A percentile compares a stretch with the other conserved stretches of the same genome.
Evolutionary conservation across 2,329 filamentous ascomycete species (phyloP).

Genomic region (Albophoma yamanashiensis): DNA sequence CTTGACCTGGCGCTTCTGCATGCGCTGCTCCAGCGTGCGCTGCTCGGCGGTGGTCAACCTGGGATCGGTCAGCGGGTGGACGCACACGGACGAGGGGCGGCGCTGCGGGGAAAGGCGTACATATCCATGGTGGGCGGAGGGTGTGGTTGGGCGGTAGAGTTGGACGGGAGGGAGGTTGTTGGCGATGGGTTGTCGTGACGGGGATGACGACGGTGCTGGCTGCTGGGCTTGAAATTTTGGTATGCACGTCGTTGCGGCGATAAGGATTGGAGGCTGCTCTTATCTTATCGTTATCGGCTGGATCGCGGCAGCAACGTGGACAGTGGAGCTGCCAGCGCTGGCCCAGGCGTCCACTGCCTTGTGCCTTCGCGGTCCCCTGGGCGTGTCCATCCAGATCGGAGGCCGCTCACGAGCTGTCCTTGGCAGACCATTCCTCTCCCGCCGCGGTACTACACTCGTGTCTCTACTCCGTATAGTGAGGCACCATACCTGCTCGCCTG

Average conservation of each 20-base stretch:
- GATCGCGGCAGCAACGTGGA: neutral
- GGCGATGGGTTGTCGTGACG: conserved; percentile 1
- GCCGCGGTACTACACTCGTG: neutral
- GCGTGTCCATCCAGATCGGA: neutral
- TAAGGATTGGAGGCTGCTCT: neutral
- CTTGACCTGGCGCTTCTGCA: conserved; percentile 98
- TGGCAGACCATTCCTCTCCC: neutral
- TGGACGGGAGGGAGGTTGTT: neutral
- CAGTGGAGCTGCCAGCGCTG: too few relatives aligned
- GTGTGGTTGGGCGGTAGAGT: neutral
- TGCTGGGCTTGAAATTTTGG: conserved; percentile 16
- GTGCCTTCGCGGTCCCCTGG: too few relatives aligned
- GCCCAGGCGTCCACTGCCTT: neutral
- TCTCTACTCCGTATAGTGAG: neutral
- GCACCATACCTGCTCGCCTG: too few relatives aligned
- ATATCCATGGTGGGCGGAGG: conserved; percentile 7
- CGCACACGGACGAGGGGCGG: neutral
- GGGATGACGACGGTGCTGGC: neutral
- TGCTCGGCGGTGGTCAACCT: conserved; percentile 70
- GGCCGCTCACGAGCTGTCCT: neutral
- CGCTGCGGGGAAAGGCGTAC: neutral
- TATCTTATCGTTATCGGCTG: neutral
- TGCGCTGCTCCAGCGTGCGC: conserved; percentile 84
- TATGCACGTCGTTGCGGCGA: neutral
- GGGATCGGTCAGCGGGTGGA: conserved; percentile 4